Evolutionary conservation across 2,329 filamentous ascomycete genomes (phyloP), one percentile per base, ranked within the genome.

Genomic region (Elsinoe ampelina): DNA sequence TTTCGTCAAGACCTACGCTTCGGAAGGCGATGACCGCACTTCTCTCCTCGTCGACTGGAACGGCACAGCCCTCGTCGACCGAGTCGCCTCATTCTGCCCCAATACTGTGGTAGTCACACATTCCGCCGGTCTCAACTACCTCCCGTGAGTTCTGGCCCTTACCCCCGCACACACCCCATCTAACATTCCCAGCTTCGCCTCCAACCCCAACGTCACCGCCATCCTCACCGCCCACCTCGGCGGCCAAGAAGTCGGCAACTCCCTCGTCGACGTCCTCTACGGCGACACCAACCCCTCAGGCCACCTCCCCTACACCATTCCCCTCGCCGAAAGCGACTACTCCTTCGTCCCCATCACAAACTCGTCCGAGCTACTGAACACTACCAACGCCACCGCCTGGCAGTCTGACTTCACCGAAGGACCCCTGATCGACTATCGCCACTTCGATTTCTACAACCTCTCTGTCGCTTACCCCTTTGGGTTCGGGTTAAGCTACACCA

Each of bases 1-100:
- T 30, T 80, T 83, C 67, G 70, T 83, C 58, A 84, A 83, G 77
- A 78, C 65, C 12, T 77, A 69, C 66, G 74, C 75, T 0, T 66
- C 68, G 2, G 76, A 78, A 64, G 73, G 70, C 43, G 65, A 61
- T n/a, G 76, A 78, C 59, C 69, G 76, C 17, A 58, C 59, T 3
- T 65, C 66, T 5, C 65, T 77, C 4, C 62, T 67, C 22, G 64
- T 70, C n/a, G 73, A 76, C 62, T 75, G 71, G 68, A 67, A 77
- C 58, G 68, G 67, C 20, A 68, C 68, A 3, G 64, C 65, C 55
- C 51, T 77, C 5, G 75, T 77, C n/a, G 66, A 78, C 48, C 67
- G 68, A 1, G 72, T 77, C 5, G 73, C 77, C 5, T 63, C 66
- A 35, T 64, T 66, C 58, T 80, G 77, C 68, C 71, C 68, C 63